A percentile compares a stretch with the other conserved stretches of the same genome.
Evolutionary conservation across 768 basidiomycete species (phyloP).

Genomic region (Podaxis carcinomalis): DNA sequence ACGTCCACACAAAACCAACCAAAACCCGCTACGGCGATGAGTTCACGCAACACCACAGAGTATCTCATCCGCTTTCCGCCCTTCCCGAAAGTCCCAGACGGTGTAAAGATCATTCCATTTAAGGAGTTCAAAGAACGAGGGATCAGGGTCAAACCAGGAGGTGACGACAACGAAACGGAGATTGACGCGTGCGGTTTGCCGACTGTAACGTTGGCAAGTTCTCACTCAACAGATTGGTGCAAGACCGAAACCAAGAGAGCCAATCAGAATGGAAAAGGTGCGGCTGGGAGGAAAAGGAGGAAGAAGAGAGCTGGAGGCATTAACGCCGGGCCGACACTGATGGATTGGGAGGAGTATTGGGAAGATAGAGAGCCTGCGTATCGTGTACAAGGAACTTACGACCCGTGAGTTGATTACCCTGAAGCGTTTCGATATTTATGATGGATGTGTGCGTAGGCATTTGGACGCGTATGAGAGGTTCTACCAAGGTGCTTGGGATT

Average conservation of each 20-base stretch:
- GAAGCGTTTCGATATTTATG: neutral
- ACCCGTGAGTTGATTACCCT: conserved; percentile 39
- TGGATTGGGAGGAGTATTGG: conserved; percentile 73
- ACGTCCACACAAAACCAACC: neutral
- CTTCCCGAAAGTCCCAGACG: conserved; percentile 38
- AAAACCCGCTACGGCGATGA: neutral
- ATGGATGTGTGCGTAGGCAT: conserved; percentile 21
- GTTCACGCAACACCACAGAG: neutral
- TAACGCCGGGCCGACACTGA: conserved; percentile 11
- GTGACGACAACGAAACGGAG: conserved; percentile 52
- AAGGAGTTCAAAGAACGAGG: conserved; percentile 36
- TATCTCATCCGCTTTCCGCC: conserved; percentile 38
- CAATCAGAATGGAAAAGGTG: conserved; percentile 10
- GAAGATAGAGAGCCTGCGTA: conserved; percentile 46
- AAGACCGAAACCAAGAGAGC: conserved; percentile 53
- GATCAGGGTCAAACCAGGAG: conserved; percentile 25
- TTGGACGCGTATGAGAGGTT: conserved; percentile 45
- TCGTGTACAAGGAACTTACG: conserved; percentile 37
- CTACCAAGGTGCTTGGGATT: conserved; percentile 55
- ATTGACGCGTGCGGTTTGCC: conserved; percentile 64
- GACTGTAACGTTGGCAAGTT: conserved; percentile 49
- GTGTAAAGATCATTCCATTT: conserved; percentile 40
- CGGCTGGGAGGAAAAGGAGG: conserved; percentile 9
- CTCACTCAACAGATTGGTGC: conserved; percentile 51
- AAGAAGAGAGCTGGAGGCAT: conserved; percentile 16